phyloP scores from a whole-genome alignment of 495 filamentous ascomycete species.

The Penicillium antarcticum region DNA sequence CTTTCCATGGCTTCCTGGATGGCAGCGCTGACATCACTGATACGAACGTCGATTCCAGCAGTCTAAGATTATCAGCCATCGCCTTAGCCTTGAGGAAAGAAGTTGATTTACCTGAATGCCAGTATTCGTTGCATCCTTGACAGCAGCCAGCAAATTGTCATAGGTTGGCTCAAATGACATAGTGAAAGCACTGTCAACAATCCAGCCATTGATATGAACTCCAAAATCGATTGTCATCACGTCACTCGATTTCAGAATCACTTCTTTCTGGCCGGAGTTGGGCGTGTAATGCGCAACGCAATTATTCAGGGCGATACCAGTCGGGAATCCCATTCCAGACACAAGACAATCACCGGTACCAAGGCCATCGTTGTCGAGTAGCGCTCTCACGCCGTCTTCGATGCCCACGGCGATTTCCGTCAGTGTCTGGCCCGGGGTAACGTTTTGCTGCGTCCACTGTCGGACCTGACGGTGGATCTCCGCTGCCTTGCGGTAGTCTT shows the following conservation, averaged over 20 bases:
- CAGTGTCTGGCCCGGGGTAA: conserved; percentile 54
- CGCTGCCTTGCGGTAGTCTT: conserved; percentile 58
- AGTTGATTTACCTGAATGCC: conserved; percentile 45
- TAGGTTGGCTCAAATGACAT: conserved; percentile 60
- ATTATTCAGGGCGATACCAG: conserved; percentile 58
- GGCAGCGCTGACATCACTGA: conserved; percentile 57
- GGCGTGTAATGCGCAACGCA: conserved; percentile 62
- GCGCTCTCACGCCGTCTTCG: conserved; percentile 56
- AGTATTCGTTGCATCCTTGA: conserved; percentile 62
- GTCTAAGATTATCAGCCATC: conserved; percentile 27
- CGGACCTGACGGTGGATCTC: conserved; percentile 62
- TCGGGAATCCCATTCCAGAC: conserved; percentile 62
- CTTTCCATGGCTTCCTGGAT: conserved; percentile 69
- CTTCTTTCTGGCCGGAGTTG: conserved; percentile 58
- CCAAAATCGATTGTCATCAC: conserved; percentile 70
- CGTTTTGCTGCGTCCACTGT: conserved; percentile 52
- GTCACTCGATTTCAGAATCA: conserved; percentile 52
- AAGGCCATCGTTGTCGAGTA: conserved; percentile 55
- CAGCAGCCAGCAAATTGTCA: conserved; percentile 57
- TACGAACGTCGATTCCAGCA: conserved; percentile 60
- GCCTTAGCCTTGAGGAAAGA: background rate
- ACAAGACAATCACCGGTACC: conserved; percentile 56
- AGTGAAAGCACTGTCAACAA: conserved; percentile 65
- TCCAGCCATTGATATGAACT: conserved; percentile 62
- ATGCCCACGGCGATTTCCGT: conserved; percentile 60